These are phyloP conservation scores for Zopfochytrium polystomum DNA, from an alignment of 371 early-diverging fungal genomes.

Conservation along the genomic window DNA sequence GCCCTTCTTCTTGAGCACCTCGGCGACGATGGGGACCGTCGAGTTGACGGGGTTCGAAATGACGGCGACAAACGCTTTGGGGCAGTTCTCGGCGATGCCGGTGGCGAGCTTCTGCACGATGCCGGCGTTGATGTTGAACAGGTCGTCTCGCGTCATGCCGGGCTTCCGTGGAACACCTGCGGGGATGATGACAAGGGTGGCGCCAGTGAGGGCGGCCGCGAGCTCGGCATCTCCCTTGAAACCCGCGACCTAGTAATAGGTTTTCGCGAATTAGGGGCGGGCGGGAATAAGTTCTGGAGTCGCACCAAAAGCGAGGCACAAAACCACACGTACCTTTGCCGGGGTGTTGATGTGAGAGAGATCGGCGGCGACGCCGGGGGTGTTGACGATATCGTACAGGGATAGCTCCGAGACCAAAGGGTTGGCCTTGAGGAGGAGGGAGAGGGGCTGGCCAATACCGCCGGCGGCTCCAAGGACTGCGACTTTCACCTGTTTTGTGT, in stretches of 20 bases:
- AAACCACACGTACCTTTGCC: conserved; percentile 30
- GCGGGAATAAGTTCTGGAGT: too few relatives aligned
- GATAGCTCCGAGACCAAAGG: conserved; percentile 79
- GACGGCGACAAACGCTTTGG: conserved; percentile 92
- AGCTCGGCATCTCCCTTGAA: conserved; percentile 80
- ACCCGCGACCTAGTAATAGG: conserved; percentile 82
- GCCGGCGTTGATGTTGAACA: conserved; percentile 60
- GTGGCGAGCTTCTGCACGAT: conserved; percentile 88
- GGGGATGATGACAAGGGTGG: conserved; percentile 93
- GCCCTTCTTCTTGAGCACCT: conserved; percentile 91
- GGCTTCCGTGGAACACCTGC: conserved; percentile 99
- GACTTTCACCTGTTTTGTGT: conserved; percentile 57
- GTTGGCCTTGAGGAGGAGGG: conserved; percentile 79
- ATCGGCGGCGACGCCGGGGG: conserved; percentile 98
- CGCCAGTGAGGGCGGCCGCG: conserved; percentile 79
- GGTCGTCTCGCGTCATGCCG: conserved; percentile 90
- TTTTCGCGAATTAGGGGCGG: too few relatives aligned
- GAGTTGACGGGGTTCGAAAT: conserved; percentile 99
- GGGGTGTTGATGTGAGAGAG: conserved; percentile 84
- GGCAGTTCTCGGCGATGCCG: conserved; percentile 80
- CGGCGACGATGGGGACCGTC: conserved; percentile 97
- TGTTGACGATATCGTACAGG: conserved; percentile 95
- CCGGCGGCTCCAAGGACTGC: conserved; percentile 65
- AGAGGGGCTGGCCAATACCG: conserved; percentile 92
- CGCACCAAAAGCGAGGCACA: too few relatives aligned